Evolutionary conservation across 1,139 yeast species (phyloP).

Genomic region (Suhomyces kunorum): DNA sequence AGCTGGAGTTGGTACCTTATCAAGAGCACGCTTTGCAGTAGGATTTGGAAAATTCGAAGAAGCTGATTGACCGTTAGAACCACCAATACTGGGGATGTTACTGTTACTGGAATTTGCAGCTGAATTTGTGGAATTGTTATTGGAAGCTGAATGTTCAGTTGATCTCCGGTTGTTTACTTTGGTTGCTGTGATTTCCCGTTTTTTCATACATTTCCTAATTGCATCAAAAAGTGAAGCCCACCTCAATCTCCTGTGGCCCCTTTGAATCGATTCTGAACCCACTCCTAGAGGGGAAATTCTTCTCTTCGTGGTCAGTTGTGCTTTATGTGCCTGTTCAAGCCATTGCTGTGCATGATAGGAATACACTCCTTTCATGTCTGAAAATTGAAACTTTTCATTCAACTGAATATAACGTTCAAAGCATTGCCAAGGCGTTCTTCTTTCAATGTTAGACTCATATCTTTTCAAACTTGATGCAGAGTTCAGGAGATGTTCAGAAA

Average conservation of each 20-base stretch:
- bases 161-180: slow-evolving; percentile 37
- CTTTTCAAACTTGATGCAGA: slow-evolving; percentile 59
- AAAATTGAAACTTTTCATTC: slow-evolving; percentile 80
- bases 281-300: slow-evolving; percentile 91
- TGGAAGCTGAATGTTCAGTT: slow-evolving; percentile 41
- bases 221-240: slow-evolving; percentile 99
- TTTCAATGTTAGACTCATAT: slow-evolving; percentile 82
- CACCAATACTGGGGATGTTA: slow-evolving; percentile 6
- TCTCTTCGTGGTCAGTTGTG: slow-evolving; percentile 83
- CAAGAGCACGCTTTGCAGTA: slow-evolving; percentile 27
- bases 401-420: slow-evolving; percentile 94
- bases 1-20: slow-evolving; percentile 69
- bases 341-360: slow-evolving; percentile 86
- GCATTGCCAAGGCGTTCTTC: slow-evolving; percentile 98
- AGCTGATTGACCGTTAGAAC: background rate
- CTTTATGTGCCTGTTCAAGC: slow-evolving; percentile 87
- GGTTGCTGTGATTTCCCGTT: slow-evolving; percentile 61
- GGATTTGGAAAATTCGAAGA: slow-evolving; percentile 4
- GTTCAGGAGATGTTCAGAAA: slow-evolving; percentile 72
- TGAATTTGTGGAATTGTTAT: slow-evolving; percentile 7
- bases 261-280: slow-evolving; percentile 84
- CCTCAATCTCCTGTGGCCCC: slow-evolving; percentile 85
- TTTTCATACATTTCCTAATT: slow-evolving; percentile 83
- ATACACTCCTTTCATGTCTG: slow-evolving; percentile 85
- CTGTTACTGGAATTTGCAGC: slow-evolving; percentile 5